Percentiles rank a stretch among this genome's conserved stretches.
Conservation (phyloP, 208 protist genomes). For the Angomonas desouzai region DNA sequence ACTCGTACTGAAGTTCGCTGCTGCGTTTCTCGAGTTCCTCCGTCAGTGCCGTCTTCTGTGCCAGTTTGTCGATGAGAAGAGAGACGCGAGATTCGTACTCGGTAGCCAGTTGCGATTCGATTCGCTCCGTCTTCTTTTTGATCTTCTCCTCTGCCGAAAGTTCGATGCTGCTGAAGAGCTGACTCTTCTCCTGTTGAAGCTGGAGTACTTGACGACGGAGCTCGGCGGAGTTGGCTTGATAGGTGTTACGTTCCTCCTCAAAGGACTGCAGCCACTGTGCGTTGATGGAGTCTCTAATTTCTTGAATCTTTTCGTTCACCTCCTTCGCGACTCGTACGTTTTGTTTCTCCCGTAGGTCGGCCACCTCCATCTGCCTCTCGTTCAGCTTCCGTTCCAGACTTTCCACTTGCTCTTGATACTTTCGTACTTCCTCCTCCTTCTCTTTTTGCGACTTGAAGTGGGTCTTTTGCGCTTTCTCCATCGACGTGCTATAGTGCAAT, state of each 20-base stretch:
- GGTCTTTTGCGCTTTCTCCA: neutral
- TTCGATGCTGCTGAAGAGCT: neutral
- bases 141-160: conserved; percentile 1
- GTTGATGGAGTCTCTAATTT: neutral
- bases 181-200: neutral
- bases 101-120: neutral
- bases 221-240: neutral
- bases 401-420: conserved; percentile 3
- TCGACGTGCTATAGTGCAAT: neutral
- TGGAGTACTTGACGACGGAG: neutral
- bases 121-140: neutral
- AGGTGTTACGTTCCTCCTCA: neutral
- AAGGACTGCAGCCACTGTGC: neutral
- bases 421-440: neutral
- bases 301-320: neutral
- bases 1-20: conserved; percentile 3
- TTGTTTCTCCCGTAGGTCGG: neutral
- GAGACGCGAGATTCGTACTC: neutral
- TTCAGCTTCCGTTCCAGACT: neutral
- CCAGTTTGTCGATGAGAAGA: neutral
- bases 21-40: neutral
- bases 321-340: neutral
- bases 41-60: neutral
- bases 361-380: neutral
- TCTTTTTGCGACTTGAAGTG: neutral